Evolutionary conservation across 1,284 basidiomycete genomes (phyloP).

Genomic region (Porogramme epimiltina): DNA sequence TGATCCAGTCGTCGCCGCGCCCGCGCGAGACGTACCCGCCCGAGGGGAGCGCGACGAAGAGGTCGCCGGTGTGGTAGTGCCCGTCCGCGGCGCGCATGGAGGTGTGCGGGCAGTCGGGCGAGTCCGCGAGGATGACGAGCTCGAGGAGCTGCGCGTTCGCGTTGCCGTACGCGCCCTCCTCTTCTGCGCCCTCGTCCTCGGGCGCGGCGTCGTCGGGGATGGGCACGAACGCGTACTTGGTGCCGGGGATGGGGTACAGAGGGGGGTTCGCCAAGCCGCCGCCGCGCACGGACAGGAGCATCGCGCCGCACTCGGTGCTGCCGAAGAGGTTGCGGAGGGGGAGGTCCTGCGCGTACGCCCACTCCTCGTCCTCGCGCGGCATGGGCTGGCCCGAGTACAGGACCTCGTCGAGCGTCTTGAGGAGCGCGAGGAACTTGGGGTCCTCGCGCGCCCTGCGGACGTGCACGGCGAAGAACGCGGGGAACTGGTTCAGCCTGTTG

Average conservation of each 20-base stretch:
- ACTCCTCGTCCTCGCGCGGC: slow-evolving; percentile 63
- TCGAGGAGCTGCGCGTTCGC: slow-evolving; percentile 54
- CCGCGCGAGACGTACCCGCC: slow-evolving; percentile 62
- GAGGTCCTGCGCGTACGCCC: slow-evolving; percentile 57
- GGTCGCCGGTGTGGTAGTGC: slow-evolving; percentile 72
- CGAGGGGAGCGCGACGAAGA: slow-evolving; percentile 59
- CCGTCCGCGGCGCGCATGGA: slow-evolving; percentile 60
- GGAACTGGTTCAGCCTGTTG: slow-evolving; percentile 72
- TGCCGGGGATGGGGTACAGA: slow-evolving; percentile 45
- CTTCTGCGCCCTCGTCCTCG: slow-evolving; percentile 34
- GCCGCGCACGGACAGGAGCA: slow-evolving; percentile 57
- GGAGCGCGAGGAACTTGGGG: slow-evolving; percentile 56
- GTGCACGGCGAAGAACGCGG: slow-evolving; percentile 63
- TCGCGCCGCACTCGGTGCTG: slow-evolving; percentile 71
- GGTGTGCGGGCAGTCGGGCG: slow-evolving; percentile 63
- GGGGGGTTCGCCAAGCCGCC: slow-evolving; percentile 39
- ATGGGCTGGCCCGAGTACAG: slow-evolving; percentile 67
- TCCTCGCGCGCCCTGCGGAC: slow-evolving; percentile 58
- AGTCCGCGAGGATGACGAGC: slow-evolving; percentile 61
- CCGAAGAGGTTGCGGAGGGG: slow-evolving; percentile 69
- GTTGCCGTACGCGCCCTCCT: slow-evolving; percentile 43
- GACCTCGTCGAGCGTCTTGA: slow-evolving; percentile 58
- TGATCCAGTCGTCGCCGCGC: slow-evolving; percentile 78
- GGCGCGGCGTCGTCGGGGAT: slow-evolving; percentile 37
- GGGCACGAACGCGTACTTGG: slow-evolving; percentile 60